These are phyloP conservation scores for Pyrrhoderma noxium DNA, from an alignment of 1,284 basidiomycete genomes.

Conservation along the genomic window DNA sequence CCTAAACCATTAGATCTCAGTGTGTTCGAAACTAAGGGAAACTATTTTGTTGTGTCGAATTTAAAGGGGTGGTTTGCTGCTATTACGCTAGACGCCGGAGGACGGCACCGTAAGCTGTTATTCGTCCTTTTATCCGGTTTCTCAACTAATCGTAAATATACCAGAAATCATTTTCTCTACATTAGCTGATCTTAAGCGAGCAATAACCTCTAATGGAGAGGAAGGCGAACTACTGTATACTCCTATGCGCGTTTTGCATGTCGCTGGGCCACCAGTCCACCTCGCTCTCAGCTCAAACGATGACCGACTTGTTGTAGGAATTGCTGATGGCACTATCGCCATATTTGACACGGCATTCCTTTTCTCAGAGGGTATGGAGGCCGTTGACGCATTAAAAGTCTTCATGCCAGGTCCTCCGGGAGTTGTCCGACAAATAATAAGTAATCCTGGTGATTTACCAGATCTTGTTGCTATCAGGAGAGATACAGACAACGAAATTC, in stretches of 20 bases:
- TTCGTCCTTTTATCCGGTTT: neutral
- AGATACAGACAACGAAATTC: slow-evolving; percentile 32
- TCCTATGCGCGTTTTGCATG: slow-evolving; percentile 40
- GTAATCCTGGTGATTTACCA: slow-evolving; percentile 58
- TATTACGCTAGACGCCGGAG: slow-evolving; percentile 33
- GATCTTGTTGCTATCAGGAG: slow-evolving; percentile 56
- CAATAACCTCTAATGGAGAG: slow-evolving; percentile 35
- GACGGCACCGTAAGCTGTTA: slow-evolving; percentile 32
- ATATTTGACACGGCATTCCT: slow-evolving; percentile 49
- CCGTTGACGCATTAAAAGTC: slow-evolving; percentile 39
- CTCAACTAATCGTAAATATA: slow-evolving; percentile 3
- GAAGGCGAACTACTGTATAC: slow-evolving; percentile 34
- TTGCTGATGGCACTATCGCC: slow-evolving; percentile 48
- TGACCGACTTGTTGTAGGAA: slow-evolving; percentile 50
- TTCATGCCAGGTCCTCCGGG: slow-evolving; percentile 38
- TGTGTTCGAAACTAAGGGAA: slow-evolving; percentile 31
- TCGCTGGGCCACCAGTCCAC: slow-evolving; percentile 37
- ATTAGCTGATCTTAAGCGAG: slow-evolving; percentile 46
- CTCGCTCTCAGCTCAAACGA: slow-evolving; percentile 52
- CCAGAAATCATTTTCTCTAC: slow-evolving; percentile 52
- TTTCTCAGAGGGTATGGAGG: slow-evolving; percentile 37
- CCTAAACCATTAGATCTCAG: slow-evolving; percentile 38
- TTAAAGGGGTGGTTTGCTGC: slow-evolving; percentile 61
- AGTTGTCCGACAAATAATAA: slow-evolving; percentile 44
- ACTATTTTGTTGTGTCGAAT: slow-evolving; percentile 52